These are phyloP conservation scores for Murraya koenigii DNA, from an alignment of 345 rosid genomes.

Conservation along the genomic window DNA sequence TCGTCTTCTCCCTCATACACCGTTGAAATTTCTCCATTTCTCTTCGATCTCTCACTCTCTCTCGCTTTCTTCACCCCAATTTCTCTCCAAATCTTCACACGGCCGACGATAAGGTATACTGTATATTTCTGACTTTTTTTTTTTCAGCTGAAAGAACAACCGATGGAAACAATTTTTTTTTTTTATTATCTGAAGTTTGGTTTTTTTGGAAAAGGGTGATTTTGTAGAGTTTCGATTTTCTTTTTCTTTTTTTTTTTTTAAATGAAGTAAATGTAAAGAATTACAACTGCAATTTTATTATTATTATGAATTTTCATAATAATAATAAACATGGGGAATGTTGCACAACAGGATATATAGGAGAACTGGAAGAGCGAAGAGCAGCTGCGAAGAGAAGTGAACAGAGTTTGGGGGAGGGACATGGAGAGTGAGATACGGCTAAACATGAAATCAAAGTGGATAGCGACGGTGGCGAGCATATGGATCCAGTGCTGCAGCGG, in stretches of 20 bases:
- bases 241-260: too few species aligned
- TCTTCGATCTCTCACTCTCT: neutral
- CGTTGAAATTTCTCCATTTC: conserved; percentile 19
- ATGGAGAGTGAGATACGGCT: conserved; percentile 10
- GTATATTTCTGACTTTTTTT: neutral
- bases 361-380: too few species aligned
- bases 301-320: too few species aligned
- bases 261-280: too few species aligned
- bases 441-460: conserved; percentile 34
- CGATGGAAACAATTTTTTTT: too few species aligned
- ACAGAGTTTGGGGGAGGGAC: neutral
- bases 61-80: neutral
- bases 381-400: neutral
- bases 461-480: conserved; percentile 61
- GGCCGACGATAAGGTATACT: conserved; percentile 72
- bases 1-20: conserved; percentile 13
- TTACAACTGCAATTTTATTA: too few species aligned
- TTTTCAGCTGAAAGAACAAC: neutral
- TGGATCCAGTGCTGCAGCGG: conserved; percentile 76
- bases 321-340: too few species aligned
- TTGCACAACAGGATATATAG: too few species aligned
- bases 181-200: too few species aligned
- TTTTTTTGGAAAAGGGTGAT: too few species aligned
- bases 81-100: conserved; percentile 26
- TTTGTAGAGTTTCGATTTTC: too few species aligned